Percentiles rank a stretch among this genome's conserved stretches.
These are phyloP conservation scores for Aureobasidium mangrovei DNA, from an alignment of 2,329 filamentous ascomycete species.

Conservation along the genomic window DNA sequence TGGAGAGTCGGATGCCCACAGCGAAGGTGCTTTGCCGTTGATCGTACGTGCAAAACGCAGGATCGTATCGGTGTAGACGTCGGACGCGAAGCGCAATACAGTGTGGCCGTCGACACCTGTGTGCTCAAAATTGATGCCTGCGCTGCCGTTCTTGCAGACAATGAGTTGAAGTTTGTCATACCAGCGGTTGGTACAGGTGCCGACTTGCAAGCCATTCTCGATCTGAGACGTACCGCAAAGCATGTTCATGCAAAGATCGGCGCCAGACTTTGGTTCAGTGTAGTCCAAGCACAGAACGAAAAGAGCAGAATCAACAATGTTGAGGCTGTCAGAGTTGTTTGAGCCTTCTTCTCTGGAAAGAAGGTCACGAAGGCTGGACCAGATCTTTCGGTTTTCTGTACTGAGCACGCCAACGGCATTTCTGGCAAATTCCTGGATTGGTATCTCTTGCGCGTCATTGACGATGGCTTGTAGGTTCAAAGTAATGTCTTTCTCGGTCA, in stretches of 20 bases:
- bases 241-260: conserved; percentile 95
- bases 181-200: conserved; percentile 96
- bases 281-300: conserved; percentile 92
- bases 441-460: conserved; percentile 79
- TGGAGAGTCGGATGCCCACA: conserved; percentile 86
- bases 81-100: conserved; percentile 88
- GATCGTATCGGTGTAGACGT: conserved; percentile 96
- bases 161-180: conserved; percentile 99
- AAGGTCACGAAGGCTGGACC: conserved; percentile 84
- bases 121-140: conserved; percentile 98
- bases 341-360: conserved; percentile 77
- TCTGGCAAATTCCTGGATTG: conserved; percentile 92
- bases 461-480: conserved; percentile 88
- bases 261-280: conserved; percentile 69
- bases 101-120: conserved; percentile 97
- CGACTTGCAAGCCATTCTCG: conserved; percentile 87
- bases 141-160: conserved; percentile 96
- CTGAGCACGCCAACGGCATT: conserved; percentile 86
- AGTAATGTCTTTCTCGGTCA: conserved; percentile 89
- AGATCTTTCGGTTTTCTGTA: conserved; percentile 92
- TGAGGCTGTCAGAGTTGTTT: conserved; percentile 93
- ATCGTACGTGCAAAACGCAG: conserved; percentile 90
- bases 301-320: conserved; percentile 80
- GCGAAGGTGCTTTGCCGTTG: conserved; percentile 81
- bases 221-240: conserved; percentile 90